phyloP scores from a whole-genome alignment of 257 asterid species.

The Fraxinus quadrangulata region DNA sequence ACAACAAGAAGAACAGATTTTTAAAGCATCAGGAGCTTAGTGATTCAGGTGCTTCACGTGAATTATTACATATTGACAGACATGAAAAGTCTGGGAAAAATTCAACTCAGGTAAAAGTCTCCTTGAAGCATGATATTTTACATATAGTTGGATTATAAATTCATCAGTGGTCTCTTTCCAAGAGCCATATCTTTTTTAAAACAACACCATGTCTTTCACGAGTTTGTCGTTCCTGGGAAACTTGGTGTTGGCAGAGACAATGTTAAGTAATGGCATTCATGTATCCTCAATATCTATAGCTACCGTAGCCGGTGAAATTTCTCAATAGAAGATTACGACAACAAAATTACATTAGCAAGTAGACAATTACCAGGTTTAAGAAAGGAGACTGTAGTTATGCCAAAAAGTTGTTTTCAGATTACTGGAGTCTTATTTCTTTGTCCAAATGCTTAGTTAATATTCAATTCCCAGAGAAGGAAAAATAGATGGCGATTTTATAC shows the following conservation, averaged over 20 bases:
- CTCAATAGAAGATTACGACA: neutral
- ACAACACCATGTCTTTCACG: conserved; percentile 3
- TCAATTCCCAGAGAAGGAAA: neutral
- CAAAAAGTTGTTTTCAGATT: neutral
- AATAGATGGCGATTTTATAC: neutral
- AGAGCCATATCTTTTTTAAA: conserved; percentile 11
- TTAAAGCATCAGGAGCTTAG: conserved; percentile 27
- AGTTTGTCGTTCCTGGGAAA: neutral
- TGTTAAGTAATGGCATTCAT: neutral
- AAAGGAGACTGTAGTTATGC: neutral
- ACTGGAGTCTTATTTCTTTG: neutral
- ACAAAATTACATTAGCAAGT: neutral
- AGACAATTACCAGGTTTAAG: neutral
- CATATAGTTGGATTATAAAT: neutral
- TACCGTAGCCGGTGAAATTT: neutral
- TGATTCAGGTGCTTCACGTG: conserved; percentile 30
- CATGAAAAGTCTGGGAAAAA: conserved; percentile 32
- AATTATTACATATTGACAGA: conserved; percentile 29
- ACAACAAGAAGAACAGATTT: conserved; percentile 30
- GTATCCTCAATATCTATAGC: neutral
- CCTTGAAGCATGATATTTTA: neutral
- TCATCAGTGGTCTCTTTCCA: neutral
- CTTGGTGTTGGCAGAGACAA: neutral
- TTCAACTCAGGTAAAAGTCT: conserved; percentile 49
- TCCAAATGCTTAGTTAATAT: no score